Evolutionary conservation across 108 stramenopile genomes (phyloP), one percentile per base, ranked within the genome.

Genomic region (Schizochytrium sp.): DNA sequence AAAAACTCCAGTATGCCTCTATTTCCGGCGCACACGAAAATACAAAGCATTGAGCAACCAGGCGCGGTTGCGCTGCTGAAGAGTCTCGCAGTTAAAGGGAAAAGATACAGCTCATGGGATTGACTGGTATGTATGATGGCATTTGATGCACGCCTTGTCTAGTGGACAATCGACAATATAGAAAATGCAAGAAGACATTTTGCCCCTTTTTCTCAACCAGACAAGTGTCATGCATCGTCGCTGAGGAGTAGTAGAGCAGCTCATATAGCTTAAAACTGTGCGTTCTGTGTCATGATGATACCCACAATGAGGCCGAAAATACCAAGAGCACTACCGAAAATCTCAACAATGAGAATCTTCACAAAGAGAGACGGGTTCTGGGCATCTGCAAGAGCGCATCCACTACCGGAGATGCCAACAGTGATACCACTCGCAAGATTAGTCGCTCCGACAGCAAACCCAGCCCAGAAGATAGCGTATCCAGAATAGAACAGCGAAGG

Each of bases 241-340:
- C 72, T 61, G 42, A 64, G 42, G 42, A 64, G 61, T 42, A 59
- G 19, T 17, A 15, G 19, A 59, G 58, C 38, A 64, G 42, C 42
- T 38, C 42, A 42, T 64, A 42, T 64, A 42, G 61, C 38, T 64
- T 42, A 64, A 50, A 99, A 99, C 3, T 95, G 94, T 89, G 97
- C 98, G 60, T 97, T 93, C 92, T 98, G 98, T 89, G 95, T 94
- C 93, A 97, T 96, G 92, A 99, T 98, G 93, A 99, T 99, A 73
- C 98, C 98, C 55, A 99, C 98, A 93, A 99, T 99, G 90, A 99
- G 98, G 17, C 99, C 99, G 90, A 99, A 99, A 92, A 99, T 98
- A 45, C 99, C 99, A 87, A 99, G 93, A 12, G 99, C 99, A 2
- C 96, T 96, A 12, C 98, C 99, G 91, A 99, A 99, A 94, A 99